Evolutionary conservation across 768 basidiomycete genomes (phyloP), one percentile per base, ranked within the genome.

Genomic region (Xerocomellus chrysenteron): DNA sequence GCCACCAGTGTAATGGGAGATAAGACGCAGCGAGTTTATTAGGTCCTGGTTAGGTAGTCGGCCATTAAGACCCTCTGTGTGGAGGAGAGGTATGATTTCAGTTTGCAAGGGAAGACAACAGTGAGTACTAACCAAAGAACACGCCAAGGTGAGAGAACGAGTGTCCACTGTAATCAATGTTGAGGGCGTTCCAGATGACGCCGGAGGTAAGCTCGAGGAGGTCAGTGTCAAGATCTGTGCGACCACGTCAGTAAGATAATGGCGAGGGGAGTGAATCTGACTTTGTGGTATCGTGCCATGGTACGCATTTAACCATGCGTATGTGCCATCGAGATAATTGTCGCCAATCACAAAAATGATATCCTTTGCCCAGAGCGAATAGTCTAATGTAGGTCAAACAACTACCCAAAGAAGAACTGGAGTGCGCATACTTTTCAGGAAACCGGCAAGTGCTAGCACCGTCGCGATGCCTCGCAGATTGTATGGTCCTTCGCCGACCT

Each of bases 131-230:
- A 94, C 96, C 96, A 71, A 88, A 91, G 75, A 93, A 98, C 11
- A 98, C 74, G n/a, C 97, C 96, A 2, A 98, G 78, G 67, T 98
- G 92, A 11, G 90, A 93, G 73, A 98, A 96, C 0, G 95, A 98
- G 72, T 99, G 96, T 0, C 94, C 91, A 1, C 94, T 92, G 70
- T 98, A 98, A 69, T 98, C 97, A 42, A 99, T 84, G 63, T 90
- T 90, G 45, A 99, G 74, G 12, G 94, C 94, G 1, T 91, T 93
- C 97, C 97, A 99, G 42, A 99, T 90, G 7, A 94, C 88, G 4
- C 94, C 95, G 3, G 92, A 92, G 2, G 83, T 71, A 24, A 91
- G 66, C 35, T 76, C 72, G 37, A 97, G 76, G 10, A 78, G 75
- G 36, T 90, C 84, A 1, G 82, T 81, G n/a, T 75, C 62, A 17